These are phyloP conservation scores for Geotrichum cucujoidarum DNA, from an alignment of 1,139 yeast genomes.

Conservation along the genomic window DNA sequence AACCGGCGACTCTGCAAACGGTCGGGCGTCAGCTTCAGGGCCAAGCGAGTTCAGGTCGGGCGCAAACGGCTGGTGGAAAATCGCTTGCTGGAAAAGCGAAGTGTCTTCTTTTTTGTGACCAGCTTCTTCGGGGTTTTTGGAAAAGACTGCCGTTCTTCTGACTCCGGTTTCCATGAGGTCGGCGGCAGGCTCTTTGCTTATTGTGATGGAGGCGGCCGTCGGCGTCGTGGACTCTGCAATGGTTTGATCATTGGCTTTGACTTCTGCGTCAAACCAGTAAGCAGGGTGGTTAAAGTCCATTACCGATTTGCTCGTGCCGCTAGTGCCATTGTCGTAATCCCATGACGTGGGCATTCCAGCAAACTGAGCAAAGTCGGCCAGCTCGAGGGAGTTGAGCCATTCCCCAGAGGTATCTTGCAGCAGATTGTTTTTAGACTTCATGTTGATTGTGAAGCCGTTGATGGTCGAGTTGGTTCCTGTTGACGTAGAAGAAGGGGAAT, in stretches of 20 bases:
- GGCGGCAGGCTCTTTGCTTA: too few species aligned
- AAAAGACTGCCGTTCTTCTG: not conserved
- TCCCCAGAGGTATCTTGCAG: conserved; percentile 18
- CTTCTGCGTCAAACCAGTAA: conserved; percentile 10
- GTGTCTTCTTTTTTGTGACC: not conserved
- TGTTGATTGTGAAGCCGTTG: too few species aligned
- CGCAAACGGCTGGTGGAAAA: conserved; percentile 15
- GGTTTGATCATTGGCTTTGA: not conserved
- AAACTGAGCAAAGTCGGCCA: conserved; percentile 14
- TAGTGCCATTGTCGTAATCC: too few species aligned
- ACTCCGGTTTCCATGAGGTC: not conserved
- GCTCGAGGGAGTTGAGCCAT: conserved; percentile 19
- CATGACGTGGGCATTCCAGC: too few species aligned
- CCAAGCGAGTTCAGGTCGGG: not conserved
- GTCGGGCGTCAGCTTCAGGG: too few species aligned
- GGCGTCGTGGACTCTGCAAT: not conserved
- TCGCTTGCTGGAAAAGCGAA: conserved; percentile 12
- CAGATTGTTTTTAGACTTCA: conserved; percentile 11
- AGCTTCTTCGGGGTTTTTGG: not conserved
- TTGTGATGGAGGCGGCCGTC: not conserved
- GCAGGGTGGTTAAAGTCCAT: conserved; percentile 10
- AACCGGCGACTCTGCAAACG: too few species aligned
- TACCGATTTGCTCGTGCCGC: not conserved
- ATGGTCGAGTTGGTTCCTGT: too few species aligned
- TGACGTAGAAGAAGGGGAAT: too few species aligned